Evolutionary conservation across 2,329 filamentous ascomycete genomes (phyloP).

Genomic region (Tolypocladium pustulatum): DNA sequence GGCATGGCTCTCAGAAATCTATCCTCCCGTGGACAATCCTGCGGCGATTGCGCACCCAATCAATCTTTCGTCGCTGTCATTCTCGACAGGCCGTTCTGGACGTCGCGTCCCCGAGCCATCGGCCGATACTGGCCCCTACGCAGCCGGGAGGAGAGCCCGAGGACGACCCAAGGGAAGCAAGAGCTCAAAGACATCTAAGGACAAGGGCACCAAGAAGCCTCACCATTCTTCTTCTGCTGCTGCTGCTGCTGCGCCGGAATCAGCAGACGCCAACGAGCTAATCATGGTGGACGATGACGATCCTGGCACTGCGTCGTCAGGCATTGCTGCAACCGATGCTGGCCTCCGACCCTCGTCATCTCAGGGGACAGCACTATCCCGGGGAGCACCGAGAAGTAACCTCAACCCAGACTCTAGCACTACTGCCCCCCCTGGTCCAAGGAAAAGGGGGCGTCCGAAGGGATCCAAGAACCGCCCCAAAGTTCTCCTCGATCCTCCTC

Average conservation of each 20-base stretch:
- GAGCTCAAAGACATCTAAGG: slow-evolving; percentile 26
- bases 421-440: slow-evolving; percentile 12
- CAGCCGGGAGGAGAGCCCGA: slow-evolving; percentile 30
- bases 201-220: slow-evolving; percentile 41
- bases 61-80: neutral
- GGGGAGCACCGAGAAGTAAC: neutral
- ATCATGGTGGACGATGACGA: neutral
- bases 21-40: slow-evolving; percentile 31
- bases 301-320: neutral
- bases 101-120: neutral
- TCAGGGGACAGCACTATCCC: neutral
- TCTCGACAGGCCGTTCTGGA: neutral
- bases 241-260: neutral
- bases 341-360: neutral
- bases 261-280: neutral
- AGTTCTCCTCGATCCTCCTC: slow-evolving; percentile 6
- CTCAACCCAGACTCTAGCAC: slow-evolving; percentile 7
- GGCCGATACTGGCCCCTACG: neutral
- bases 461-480: slow-evolving; percentile 34
- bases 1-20: slow-evolving; percentile 54
- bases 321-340: neutral
- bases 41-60: neutral
- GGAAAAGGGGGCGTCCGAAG: slow-evolving; percentile 30
- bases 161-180: slow-evolving; percentile 47
- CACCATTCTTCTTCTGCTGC: slow-evolving; percentile 2